These are phyloP conservation scores for Ormosia emarginata DNA, from an alignment of 306 rosid species.

Conservation along the genomic window DNA sequence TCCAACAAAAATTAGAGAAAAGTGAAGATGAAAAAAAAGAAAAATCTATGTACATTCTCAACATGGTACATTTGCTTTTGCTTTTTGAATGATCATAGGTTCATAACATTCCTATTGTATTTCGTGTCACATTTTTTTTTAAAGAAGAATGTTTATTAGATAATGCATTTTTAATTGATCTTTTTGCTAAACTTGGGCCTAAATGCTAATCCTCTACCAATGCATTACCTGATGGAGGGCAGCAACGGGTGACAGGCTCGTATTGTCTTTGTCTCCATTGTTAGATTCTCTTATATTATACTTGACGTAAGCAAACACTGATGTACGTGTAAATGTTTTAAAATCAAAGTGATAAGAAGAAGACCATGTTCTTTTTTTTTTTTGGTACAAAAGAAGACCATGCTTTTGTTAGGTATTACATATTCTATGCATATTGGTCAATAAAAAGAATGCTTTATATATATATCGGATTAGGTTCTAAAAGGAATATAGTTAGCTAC, in stretches of 20 bases:
- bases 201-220: not conserved
- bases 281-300: not conserved
- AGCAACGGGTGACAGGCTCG: not conserved
- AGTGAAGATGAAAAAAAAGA: not conserved
- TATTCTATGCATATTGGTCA: slow-evolving; percentile 16
- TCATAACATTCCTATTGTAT: not conserved
- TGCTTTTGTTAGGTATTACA: slow-evolving; percentile 27
- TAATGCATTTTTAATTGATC: not conserved
- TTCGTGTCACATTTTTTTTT: not conserved
- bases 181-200: not conserved
- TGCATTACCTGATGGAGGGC: not conserved
- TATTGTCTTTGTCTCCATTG: not conserved
- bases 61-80: not conserved
- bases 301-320: not conserved
- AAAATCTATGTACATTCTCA: not conserved
- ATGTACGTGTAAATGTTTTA: not conserved
- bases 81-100: not conserved
- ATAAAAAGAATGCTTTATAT: slow-evolving; percentile 24
- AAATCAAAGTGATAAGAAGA: not conserved
- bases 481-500: slow-evolving; percentile 18
- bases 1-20: not conserved
- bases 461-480: slow-evolving; percentile 38
- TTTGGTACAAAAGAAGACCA: not conserved
- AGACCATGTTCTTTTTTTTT: no score
- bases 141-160: not conserved